Evolutionary conservation across 306 rosid species (phyloP).

Genomic region (Sechiopsis laciniata): DNA sequence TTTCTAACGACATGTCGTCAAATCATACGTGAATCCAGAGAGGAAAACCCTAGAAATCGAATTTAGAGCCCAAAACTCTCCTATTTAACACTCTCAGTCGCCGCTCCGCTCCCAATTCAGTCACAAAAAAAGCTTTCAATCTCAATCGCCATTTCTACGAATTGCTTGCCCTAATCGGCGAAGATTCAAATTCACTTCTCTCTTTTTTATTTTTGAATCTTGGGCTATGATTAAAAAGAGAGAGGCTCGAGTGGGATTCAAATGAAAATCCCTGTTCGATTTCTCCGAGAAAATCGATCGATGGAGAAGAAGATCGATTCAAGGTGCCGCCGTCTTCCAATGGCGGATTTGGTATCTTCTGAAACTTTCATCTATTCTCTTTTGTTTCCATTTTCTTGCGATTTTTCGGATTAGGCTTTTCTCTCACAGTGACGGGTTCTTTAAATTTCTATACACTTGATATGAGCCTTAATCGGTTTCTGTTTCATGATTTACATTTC

Average conservation of each 20-base stretch:
- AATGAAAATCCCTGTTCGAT: conserved; percentile 22
- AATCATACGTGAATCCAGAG: not conserved
- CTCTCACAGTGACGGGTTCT: conserved; percentile 41
- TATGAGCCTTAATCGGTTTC: conserved; percentile 48
- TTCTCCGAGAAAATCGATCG: not conserved
- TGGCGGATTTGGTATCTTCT: conserved; percentile 46
- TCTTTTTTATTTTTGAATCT: not conserved
- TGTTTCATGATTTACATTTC: not conserved
- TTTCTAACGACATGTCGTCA: conserved; percentile 14
- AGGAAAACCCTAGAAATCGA: conserved; percentile 10
- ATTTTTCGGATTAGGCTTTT: conserved; percentile 22
- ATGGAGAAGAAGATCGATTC: conserved; percentile 6
- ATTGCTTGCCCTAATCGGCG: not conserved
- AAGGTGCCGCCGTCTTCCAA: conserved; percentile 46
- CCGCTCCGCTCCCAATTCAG: not conserved
- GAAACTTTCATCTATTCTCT: conserved; percentile 16
- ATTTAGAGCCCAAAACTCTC: not conserved
- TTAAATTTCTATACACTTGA: conserved; percentile 49
- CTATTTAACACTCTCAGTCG: conserved; percentile 6
- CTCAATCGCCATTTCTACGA: not conserved
- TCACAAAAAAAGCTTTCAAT: not conserved
- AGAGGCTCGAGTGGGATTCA: conserved; percentile 64
- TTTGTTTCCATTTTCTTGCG: not conserved
- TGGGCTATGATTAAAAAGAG: conserved; percentile 72
- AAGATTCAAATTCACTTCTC: not conserved